Evolutionary conservation across 75 land plant species (phyloP).

Genomic region (Isoetes taiwanensis): DNA sequence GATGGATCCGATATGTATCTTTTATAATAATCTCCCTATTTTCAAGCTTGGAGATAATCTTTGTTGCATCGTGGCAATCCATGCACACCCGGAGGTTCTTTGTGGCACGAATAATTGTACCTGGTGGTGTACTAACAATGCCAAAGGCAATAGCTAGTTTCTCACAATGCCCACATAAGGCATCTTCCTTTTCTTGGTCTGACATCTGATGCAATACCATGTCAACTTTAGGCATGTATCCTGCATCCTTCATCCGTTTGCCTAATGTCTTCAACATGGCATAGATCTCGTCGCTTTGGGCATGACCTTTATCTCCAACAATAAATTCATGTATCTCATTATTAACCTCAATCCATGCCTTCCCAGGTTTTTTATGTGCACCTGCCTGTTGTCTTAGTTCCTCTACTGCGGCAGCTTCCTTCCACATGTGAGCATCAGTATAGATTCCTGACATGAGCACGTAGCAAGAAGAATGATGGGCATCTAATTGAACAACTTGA

Average conservation of each 20-base stretch:
- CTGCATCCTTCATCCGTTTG: not conserved
- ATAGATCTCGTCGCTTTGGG: not conserved
- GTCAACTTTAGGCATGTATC: not conserved
- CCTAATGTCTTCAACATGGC: not conserved
- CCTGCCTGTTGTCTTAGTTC: not conserved
- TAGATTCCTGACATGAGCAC: constrained; percentile 18
- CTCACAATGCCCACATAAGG: too few relatives aligned
- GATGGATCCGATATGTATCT: too few relatives aligned
- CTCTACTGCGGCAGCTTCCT: not conserved
- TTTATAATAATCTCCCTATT: too few relatives aligned
- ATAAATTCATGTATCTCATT: not conserved
- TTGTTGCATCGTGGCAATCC: too few relatives aligned
- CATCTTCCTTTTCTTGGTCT: too few relatives aligned
- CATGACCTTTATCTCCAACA: not conserved
- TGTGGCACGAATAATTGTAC: too few relatives aligned
- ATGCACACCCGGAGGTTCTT: too few relatives aligned
- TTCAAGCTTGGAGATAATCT: too few relatives aligned
- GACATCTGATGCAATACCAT: too few relatives aligned
- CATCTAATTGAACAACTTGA: constrained; percentile 37
- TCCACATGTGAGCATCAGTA: not conserved
- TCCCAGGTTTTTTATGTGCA: not conserved
- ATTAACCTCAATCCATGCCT: constrained; percentile 3
- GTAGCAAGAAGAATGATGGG: constrained; percentile 44
- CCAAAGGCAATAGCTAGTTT: too few relatives aligned
- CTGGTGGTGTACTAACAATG: too few relatives aligned